A percentile compares a stretch with the other conserved stretches of the same genome.
Evolutionary conservation across 192 early-diverging fungal species (phyloP).

Genomic region (Coemansia sp.): DNA sequence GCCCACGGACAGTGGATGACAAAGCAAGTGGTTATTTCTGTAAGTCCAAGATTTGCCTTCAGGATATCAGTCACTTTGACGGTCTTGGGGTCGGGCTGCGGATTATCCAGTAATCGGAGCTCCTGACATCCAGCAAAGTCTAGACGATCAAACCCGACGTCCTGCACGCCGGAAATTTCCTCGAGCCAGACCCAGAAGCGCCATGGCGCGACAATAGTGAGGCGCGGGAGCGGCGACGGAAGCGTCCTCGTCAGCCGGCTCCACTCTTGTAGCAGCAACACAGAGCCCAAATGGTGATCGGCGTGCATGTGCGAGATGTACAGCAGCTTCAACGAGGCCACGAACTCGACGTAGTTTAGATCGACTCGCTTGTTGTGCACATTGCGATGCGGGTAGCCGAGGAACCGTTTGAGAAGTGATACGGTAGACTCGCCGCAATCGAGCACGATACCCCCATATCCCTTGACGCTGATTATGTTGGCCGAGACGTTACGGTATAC

Average conservation of each 20-base stretch:
- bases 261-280: conserved; percentile 74
- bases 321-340: conserved; percentile 66
- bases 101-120: conserved; percentile 17
- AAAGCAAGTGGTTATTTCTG: conserved; percentile 63
- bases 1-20: conserved; percentile 86
- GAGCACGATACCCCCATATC: conserved; percentile 70
- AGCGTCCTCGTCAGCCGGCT: conserved; percentile 56
- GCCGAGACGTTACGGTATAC: conserved; percentile 93
- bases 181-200: conserved; percentile 52
- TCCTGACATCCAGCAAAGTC: conserved; percentile 50
- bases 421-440: conserved; percentile 92
- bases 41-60: conserved; percentile 56
- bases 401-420: conserved; percentile 77
- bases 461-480: conserved; percentile 70
- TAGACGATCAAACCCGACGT: conserved; percentile 47
- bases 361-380: conserved; percentile 43
- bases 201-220: conserved; percentile 54
- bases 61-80: conserved; percentile 9
- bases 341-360: conserved; percentile 49
- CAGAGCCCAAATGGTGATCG: conserved; percentile 92
- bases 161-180: conserved; percentile 52
- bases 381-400: conserved; percentile 59
- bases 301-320: conserved; percentile 98
- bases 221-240: conserved; percentile 17
- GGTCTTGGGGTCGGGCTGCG: background rate